phyloP scores from a whole-genome alignment of 163 green algal genomes.

The Trebouxia gelatinosa region DNA sequence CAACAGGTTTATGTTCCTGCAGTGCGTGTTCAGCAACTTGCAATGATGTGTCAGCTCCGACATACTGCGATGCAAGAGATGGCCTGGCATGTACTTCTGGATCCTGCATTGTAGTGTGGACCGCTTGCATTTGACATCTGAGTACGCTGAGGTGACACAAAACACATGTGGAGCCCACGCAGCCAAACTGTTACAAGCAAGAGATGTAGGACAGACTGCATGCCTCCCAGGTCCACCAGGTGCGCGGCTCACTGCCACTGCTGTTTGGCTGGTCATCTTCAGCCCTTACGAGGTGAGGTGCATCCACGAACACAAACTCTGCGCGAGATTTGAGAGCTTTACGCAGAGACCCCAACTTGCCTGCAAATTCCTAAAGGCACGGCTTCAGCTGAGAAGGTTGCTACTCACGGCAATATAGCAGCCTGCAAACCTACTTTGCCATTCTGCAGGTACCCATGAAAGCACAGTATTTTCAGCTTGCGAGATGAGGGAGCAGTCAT shows the following conservation, averaged over 20 bases:
- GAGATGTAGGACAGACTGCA: no score
- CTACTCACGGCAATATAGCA: no score
- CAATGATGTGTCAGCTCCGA: slow-evolving; percentile 43
- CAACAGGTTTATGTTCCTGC: slow-evolving; percentile 38
- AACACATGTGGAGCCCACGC: no score
- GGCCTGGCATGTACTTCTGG: slow-evolving; percentile 24
- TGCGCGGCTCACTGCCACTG: neutral
- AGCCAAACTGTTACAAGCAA: no score
- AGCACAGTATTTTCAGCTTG: slow-evolving; percentile 64
- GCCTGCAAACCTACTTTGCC: no score
- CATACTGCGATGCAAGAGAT: slow-evolving; percentile 39
- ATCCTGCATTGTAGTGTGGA: neutral
- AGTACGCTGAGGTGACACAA: no score
- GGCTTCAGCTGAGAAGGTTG: no score
- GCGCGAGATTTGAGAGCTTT: slow-evolving; percentile 68
- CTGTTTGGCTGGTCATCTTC: no score
- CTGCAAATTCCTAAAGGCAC: slow-evolving; percentile 51
- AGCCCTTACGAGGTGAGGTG: slow-evolving; percentile 46
- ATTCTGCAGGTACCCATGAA: slow-evolving; percentile 81
- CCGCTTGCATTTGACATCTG: neutral
- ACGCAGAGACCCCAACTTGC: slow-evolving; percentile 59
- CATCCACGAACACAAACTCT: slow-evolving; percentile 76
- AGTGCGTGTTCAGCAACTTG: slow-evolving; percentile 35
- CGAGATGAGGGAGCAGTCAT: neutral
- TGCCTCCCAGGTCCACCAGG: slow-evolving; percentile 46